phyloP scores from a whole-genome alignment of 2,329 filamentous ascomycete genomes.

The Ophiosphaerella korrae region DNA sequence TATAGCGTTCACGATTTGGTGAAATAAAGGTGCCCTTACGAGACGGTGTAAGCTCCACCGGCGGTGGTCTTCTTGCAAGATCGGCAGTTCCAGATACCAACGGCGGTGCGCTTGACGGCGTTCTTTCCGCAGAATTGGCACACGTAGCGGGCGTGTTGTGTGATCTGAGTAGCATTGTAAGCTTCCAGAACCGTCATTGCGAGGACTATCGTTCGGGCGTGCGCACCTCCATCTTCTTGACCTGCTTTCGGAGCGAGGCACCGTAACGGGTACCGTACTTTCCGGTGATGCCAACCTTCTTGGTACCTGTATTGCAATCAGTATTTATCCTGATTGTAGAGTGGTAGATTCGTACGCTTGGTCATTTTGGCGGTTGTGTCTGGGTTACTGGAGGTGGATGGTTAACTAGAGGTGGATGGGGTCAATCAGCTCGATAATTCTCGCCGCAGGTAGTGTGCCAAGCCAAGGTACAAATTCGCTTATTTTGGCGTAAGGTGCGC shows the following conservation, averaged over 20 bases:
- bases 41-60: constrained; percentile 92
- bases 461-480: not conserved
- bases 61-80: constrained; percentile 93
- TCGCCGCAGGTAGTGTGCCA: constrained; percentile 1
- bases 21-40: constrained; percentile 66
- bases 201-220: constrained; percentile 10
- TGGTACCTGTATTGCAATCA: constrained; percentile 36
- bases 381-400: constrained; percentile 20
- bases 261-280: constrained; percentile 97
- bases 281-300: constrained; percentile 93
- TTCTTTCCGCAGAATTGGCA: constrained; percentile 96
- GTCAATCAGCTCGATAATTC: not conserved
- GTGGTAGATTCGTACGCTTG: constrained; percentile 38
- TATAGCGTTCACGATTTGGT: not conserved
- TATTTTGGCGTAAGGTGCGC: not conserved
- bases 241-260: constrained; percentile 98
- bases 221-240: constrained; percentile 92
- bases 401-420: constrained; percentile 20
- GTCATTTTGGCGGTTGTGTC: constrained; percentile 61
- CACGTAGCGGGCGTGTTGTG: constrained; percentile 92
- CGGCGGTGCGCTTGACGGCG: constrained; percentile 84
- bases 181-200: constrained; percentile 15
- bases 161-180: constrained; percentile 61
- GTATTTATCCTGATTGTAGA: constrained; percentile 12
- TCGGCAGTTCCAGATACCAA: constrained; percentile 97